Evolutionary conservation across 164 flowering plant genomes (phyloP).

Genomic region (Chimonanthus praecox): DNA sequence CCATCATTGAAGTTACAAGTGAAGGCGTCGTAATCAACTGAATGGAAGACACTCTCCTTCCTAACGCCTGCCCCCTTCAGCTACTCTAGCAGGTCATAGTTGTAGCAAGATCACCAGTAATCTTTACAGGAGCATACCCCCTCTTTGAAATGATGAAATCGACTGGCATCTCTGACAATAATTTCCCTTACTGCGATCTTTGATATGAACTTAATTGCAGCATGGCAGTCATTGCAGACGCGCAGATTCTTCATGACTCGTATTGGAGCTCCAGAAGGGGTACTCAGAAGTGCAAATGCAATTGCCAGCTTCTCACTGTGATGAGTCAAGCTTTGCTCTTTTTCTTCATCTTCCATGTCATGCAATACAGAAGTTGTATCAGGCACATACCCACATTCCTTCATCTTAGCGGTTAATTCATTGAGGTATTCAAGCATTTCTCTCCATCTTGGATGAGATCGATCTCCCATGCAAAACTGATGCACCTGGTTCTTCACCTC

Average conservation of each 20-base stretch:
- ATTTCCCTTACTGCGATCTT: constrained; percentile 45
- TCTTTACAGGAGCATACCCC: constrained; percentile 75
- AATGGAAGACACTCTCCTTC: not conserved
- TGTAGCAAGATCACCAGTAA: constrained; percentile 7
- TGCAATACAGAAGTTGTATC: constrained; percentile 46
- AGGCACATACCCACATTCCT: constrained; percentile 47
- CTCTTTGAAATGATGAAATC: constrained; percentile 70
- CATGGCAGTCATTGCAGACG: constrained; percentile 62
- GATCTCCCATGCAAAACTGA: constrained; percentile 49
- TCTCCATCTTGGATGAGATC: constrained; percentile 40
- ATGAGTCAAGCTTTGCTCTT: constrained; percentile 45
- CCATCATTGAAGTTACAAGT: not conserved
- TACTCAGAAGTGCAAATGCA: constrained; percentile 57
- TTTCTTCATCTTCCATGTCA: constrained; percentile 62
- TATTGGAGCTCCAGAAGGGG: constrained; percentile 38
- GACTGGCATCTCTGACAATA: constrained; percentile 57
- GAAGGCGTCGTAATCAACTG: not conserved
- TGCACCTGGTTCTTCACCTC: constrained; percentile 61
- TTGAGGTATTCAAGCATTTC: constrained; percentile 48
- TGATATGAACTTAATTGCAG: constrained; percentile 54
- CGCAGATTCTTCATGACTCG: constrained; percentile 76
- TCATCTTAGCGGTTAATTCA: constrained; percentile 45
- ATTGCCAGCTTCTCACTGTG: constrained; percentile 74
- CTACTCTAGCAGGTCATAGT: not conserved
- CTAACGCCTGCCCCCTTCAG: not conserved